Base-by-base conservation (phyloP, 257 asterid species). In the Nicotiana tomentosiformis region DNA sequence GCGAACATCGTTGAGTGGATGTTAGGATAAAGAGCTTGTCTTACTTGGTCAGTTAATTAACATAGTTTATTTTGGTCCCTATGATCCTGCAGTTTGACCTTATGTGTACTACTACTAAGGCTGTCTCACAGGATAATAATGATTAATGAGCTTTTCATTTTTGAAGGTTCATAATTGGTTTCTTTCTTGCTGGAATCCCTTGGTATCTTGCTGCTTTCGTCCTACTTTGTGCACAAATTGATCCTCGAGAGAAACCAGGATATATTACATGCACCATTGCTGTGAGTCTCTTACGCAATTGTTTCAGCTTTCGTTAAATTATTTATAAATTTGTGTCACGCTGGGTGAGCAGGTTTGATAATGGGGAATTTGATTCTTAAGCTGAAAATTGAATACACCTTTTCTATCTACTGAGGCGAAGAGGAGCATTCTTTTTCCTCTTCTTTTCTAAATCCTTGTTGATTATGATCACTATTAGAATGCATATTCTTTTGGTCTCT, bases 201-300 rank as follows among this genome's bases (percentile, higher is more conserved):
- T 93, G 97, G 97, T 93, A 90, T 60, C 33, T 89, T 56, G 97
- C 76, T 53, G 95, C 87, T 3, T 61, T 93, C 74, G 56, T 91
- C 85, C 85, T 93, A 32, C 8, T 88, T 65, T 91, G 91, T 82
- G 88, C 92, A 82, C 87, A 89, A 61, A 49, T 91, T 72, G 96
- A 91, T 74, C 91, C 86, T 80, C 94, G 96, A 17, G 97, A 93
- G 89, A 93, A 93, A 78, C 93, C 97, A 0, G 97, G 97, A 76
- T 90, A 88, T 20, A 89, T 91, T 61, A 94, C 88, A 66, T 84
- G 82, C 85, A 83, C 90, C 10, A 85, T 91, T 57, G 96, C 92
- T 78, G 97, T 93, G 86, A 93, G 93, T 80, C 51, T 15, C 2
- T 60, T 14, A 15, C 1, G 80, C 80, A 70, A 5, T 20, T 12